Percentiles rank a stretch among this genome's conserved stretches.
phyloP scores from a whole-genome alignment of 495 filamentous ascomycete genomes.

The Aspergillus heteromorphus region DNA sequence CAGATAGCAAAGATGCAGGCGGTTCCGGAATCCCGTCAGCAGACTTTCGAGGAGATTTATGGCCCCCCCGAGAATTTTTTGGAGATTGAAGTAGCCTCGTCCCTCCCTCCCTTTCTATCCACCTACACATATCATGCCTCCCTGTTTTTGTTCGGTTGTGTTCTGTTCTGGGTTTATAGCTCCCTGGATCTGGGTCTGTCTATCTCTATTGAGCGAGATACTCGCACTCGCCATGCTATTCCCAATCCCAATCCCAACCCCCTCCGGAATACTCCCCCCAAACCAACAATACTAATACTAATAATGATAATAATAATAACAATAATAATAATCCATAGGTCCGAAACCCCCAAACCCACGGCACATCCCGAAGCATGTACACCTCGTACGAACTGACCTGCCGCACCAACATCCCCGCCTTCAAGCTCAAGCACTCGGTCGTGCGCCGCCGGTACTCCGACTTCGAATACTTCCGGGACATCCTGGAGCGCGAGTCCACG shows the following conservation, averaged over 20 bases:
- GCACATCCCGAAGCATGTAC: constrained; percentile 92
- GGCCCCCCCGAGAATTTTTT: constrained; percentile 97
- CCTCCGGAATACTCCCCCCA: constrained; percentile 3
- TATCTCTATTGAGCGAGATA: no score
- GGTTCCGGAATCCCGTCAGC: constrained; percentile 77
- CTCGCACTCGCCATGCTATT: no score
- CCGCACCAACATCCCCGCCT: constrained; percentile 96
- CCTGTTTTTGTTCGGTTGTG: no score
- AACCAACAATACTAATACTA: no score
- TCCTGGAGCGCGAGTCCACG: constrained; percentile 89
- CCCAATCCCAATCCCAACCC: constrained; percentile 6
- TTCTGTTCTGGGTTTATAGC: no score
- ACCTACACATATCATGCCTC: no score
- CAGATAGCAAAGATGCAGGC: constrained; percentile 58
- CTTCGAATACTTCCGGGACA: constrained; percentile 98
- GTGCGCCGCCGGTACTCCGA: constrained; percentile 94
- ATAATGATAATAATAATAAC: no score
- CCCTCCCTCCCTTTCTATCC: no score
- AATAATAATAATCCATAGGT: constrained; percentile 63
- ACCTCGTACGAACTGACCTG: constrained; percentile 97
- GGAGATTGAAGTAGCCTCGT: constrained; percentile 96
- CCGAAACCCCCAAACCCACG: constrained; percentile 90
- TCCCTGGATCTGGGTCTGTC: no score
- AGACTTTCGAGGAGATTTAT: constrained; percentile 98
- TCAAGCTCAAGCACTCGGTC: constrained; percentile 80